Percentiles rank a stretch among this genome's conserved stretches.
Evolutionary conservation across 495 filamentous ascomycete species (phyloP).

Genomic region (Lichina pygmaea): DNA sequence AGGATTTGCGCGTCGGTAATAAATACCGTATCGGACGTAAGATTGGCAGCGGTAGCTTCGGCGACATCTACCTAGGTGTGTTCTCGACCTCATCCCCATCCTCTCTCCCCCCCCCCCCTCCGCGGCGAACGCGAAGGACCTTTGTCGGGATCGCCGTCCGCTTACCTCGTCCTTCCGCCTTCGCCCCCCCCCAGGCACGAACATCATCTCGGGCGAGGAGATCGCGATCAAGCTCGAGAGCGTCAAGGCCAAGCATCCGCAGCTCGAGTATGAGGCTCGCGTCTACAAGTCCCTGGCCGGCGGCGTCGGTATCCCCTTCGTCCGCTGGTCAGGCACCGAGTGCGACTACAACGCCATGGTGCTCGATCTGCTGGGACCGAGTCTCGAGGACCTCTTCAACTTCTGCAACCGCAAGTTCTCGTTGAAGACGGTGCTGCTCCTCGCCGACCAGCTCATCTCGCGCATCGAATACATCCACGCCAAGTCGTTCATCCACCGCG

Average conservation of each 20-base stretch:
- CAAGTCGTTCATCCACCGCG: slow-evolving; percentile 99
- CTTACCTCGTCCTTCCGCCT: not conserved
- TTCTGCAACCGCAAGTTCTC: slow-evolving; percentile 99
- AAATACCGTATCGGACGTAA: slow-evolving; percentile 99
- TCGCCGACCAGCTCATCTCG: slow-evolving; percentile 96
- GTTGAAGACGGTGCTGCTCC: slow-evolving; percentile 92
- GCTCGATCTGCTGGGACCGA: slow-evolving; percentile 87
- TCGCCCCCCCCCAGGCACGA: slow-evolving; percentile 36
- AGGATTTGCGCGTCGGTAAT: slow-evolving; percentile 99
- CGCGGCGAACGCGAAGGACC: too few relatives aligned
- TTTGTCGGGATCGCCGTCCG: not conserved
- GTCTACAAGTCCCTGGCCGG: slow-evolving; percentile 99
- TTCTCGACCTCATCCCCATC: not conserved
- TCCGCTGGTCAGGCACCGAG: slow-evolving; percentile 99
- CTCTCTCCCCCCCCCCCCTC: too few relatives aligned
- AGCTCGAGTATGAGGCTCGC: slow-evolving; percentile 97
- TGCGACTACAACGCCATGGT: slow-evolving; percentile 99
- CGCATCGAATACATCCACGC: slow-evolving; percentile 99
- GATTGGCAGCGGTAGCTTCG: slow-evolving; percentile 95
- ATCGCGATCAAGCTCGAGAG: slow-evolving; percentile 99
- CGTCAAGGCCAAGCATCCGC: slow-evolving; percentile 98
- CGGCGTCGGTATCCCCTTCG: slow-evolving; percentile 96
- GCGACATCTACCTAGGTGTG: slow-evolving; percentile 92
- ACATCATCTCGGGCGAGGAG: slow-evolving; percentile 99
- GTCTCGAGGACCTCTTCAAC: slow-evolving; percentile 99